Evolutionary conservation across 177 flowering plant species (phyloP), one percentile per base, ranked within the genome.

Genomic region (Vitis hybrid): DNA sequence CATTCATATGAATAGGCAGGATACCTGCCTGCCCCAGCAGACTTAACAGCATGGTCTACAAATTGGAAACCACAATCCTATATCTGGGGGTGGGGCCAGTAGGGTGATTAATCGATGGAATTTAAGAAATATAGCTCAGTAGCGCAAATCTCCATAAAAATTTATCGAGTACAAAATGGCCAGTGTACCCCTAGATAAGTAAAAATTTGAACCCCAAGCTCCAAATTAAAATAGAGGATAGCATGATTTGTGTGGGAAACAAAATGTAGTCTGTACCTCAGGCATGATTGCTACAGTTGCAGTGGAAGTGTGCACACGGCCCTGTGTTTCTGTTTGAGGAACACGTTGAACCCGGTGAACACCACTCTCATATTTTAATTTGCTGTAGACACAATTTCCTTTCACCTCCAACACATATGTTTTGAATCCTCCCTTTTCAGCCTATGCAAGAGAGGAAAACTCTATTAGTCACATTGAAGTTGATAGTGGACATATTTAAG

Each of bases 221-320:
- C 29, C 29, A 26, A 26, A 26, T 26, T 26, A 26, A 15, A 66
- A 11, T 10, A 64, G n/a, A 51, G 12, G n/a, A 22, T 22, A 71
- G 22, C 15, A 57, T 20, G 1, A 56, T 53, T 39, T 51, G 16
- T n/a, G 1, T 5, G 5, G 16, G 56, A 56, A 12, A 7, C 48
- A 10, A 48, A 64, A 60, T 22, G 16, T 51, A 76, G 31, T 33
- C 15, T 78, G 45, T 39, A 94, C 99, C 97, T 89, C 98, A 60
- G 99, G 99, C 99, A 95, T 95, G 77, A 95, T 90, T 48, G 98
- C 99, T 14, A 95, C 93, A 60, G 98, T 93, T 39, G 99, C 99
- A 67, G 97, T 95, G 51, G 99, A 95, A 55, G 99, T 95, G 84
- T 93, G 99, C 65, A 95, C 94, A 74, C 98, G 99, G 16, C 99